Base-by-base conservation (phyloP, 2,329 filamentous ascomycete genomes). In the Trichoderma asperellum region DNA sequence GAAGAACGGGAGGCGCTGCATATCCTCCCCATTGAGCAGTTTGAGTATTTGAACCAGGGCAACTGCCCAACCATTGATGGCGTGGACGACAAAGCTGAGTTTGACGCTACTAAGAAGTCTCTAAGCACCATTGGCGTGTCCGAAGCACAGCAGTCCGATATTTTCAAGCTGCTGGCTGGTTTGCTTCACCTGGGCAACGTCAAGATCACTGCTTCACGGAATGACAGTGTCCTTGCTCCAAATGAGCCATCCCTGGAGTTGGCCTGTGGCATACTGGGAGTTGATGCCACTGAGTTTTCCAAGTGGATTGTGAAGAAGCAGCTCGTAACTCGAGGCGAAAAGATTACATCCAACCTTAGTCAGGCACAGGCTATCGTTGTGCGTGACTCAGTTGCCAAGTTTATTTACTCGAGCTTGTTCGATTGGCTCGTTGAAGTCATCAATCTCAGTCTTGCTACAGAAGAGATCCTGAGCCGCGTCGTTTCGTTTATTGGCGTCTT, bases 221-320 rank as follows among this genome's bases (percentile, higher is more conserved):
- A 91, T 35, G 96, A 97, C 74, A 97, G 95, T 59, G 89, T 92
- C 18, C 86, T 99, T 24, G 87, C 92, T 6, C 84, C 94, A 0
- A 88, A 89, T 0, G 96, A 99, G 77, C 92, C 94, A 4, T 90
- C 94, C 18, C 83, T 99, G 65, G 87, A 92, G 68, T 91, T 90
- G 75, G 95, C 96, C 68, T 94, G 93, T 77, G 83, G 87, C 14
- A 92, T 98, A 70, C 87, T 99, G 43, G 96, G 96, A 27, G 96
- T 99, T 70, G 89, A 97, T 78, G 87, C 90, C 2, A 83, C 87
- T 35, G 92, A 94, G 74, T 98, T 99, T 77, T 91, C 96, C 62
- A 97, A 95, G 80, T 99, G 96, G 96, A 97, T 94, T 64, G 93
- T 98, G 72, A 99, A 99, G 87, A 99, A 99, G 83, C 96, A 99